Evolutionary conservation across 805 yeast genomes (phyloP).

Genomic region (Candida incommunis): DNA sequence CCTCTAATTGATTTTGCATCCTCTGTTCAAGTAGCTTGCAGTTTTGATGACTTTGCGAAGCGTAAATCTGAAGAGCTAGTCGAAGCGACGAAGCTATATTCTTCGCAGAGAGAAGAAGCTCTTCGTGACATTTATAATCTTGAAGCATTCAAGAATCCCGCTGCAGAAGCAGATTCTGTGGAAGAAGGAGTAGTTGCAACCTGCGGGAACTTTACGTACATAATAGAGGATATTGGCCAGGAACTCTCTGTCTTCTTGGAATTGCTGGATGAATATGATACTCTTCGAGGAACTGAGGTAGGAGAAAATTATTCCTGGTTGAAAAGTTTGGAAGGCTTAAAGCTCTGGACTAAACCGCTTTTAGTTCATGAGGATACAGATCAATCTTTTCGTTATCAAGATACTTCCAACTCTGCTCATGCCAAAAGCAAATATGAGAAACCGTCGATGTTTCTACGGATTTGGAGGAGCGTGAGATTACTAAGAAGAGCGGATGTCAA

Average conservation of each 20-base stretch:
- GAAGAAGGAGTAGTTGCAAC: slow-evolving; percentile 76
- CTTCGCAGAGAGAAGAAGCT: slow-evolving; percentile 41
- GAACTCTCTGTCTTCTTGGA: slow-evolving; percentile 39
- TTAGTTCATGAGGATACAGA: background rate
- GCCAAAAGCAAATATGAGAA: slow-evolving; percentile 8
- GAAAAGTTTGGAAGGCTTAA: background rate
- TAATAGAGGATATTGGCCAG: slow-evolving; percentile 46
- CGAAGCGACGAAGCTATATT: slow-evolving; percentile 29
- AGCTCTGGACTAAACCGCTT: background rate
- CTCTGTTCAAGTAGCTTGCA: background rate
- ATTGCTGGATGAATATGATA: slow-evolving; percentile 26
- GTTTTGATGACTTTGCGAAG: background rate
- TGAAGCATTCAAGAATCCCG: slow-evolving; percentile 30
- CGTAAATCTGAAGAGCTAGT: background rate
- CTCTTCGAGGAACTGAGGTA: background rate
- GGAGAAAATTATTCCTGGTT: slow-evolving; percentile 1
- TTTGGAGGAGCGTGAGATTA: slow-evolving; percentile 29
- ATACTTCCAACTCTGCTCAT: slow-evolving; percentile 2
- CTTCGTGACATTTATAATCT: slow-evolving; percentile 44
- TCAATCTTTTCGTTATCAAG: slow-evolving; percentile 2
- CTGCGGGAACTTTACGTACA: slow-evolving; percentile 64
- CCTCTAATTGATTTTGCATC: slow-evolving; percentile 28
- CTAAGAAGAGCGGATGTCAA: slow-evolving; percentile 56
- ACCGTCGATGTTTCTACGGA: slow-evolving; percentile 12
- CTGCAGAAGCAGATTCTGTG: slow-evolving; percentile 29